Evolutionary conservation across 2,329 filamentous ascomycete genomes (phyloP), one percentile per base, ranked within the genome.

Genomic region (Fusarium pseudoanthophilum): DNA sequence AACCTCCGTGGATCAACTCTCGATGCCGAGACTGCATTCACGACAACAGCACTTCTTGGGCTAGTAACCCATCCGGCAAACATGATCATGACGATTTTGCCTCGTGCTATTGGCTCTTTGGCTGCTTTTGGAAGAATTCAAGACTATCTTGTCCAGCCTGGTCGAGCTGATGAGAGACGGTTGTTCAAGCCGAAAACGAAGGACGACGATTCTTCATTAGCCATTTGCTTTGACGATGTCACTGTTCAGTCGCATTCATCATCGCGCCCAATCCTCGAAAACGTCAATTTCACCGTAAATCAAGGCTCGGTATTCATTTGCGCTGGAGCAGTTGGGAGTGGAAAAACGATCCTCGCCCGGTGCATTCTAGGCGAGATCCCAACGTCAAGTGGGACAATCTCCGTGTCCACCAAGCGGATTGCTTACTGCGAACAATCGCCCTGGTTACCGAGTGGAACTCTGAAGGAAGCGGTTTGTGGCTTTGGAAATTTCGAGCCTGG

Each of bases 151-250:
- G n/a, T 37, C 1, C 30, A 4, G 2, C 40, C 30, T 7, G 18
- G 30, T 24, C 14, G 24, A 20, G 18, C 30, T 8, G 55, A 58
- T 18, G 5, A 4, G 20, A 58, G 40, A 11, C 20, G 4, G 2
- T 36, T 28, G 8, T 15, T 11, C 0, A 7, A 20, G 10, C 7
- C 11, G 11, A 6, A 15, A 2, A 28, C 6, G 0, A 26, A 43
- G 13, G 30, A 18, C 14, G 24, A 16, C 9, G 15, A 20, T 3
- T 10, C 24, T n/a, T 30, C 7, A 42, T 5, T 1, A 11, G 40
- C n/a, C 2, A 13, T 58, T 26, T 21, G 10, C 20, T 28, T 58
- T 28, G n/a, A 48, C 7, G 40, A 2, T 3, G 18, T 58, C 7
- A 37, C 20, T 21, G 39, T 58, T 7, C 40, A 48, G 15, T 21